Base-by-base conservation (phyloP, 1,139 yeast species). In the Zygoascus meyerae region DNA sequence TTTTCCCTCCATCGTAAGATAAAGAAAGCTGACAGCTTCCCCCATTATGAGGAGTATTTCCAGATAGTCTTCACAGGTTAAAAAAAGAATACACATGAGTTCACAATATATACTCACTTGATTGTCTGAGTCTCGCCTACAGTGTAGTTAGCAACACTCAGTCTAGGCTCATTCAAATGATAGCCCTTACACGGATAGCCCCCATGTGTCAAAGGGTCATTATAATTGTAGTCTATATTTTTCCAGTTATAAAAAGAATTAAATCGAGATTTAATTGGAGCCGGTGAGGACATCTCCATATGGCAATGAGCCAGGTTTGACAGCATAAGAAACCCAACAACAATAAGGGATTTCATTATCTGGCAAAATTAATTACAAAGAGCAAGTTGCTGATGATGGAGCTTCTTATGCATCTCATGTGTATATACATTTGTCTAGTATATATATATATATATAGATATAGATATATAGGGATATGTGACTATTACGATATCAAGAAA, bases 101-200 rank as follows among this genome's bases (percentile, higher is more conserved):
- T 15, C 32, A 21, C 5, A 2, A 12, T n/a, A 5, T 10, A 18
- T 7, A 40, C 54, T 37, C 42, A 46, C 47, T 45, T 47, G 33
- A 59, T 34, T 17, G 40, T 42, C 34, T 60, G 59, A 3, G 41
- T 45, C 28, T 46, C 49, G 12, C 61, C 62, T 2, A 51, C 62
- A 9, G 44, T 36, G 45, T 58, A 60, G 10, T 49, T 46, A 1
- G 53, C 58, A 5, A 55, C 55, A n/a, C 60, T 47, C n/a, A 39
- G 26, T 14, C 49, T 44, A 4, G 56, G 57, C 29, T 50, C 56
- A 11, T 30, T 37, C 14, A 46, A 16, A 42, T 58, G 58, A 39
- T 60, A 58, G 2, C 63, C 63, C 45, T 60, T 60, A 47, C 63
- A 60, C 1, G 63, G 63, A 38, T 50, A 60, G 2, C 56, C 59